A percentile compares a stretch with the other conserved stretches of the same genome.
phyloP scores from a whole-genome alignment of 352 stramenopile genomes.

The Pilasporangium apinafurcum region DNA sequence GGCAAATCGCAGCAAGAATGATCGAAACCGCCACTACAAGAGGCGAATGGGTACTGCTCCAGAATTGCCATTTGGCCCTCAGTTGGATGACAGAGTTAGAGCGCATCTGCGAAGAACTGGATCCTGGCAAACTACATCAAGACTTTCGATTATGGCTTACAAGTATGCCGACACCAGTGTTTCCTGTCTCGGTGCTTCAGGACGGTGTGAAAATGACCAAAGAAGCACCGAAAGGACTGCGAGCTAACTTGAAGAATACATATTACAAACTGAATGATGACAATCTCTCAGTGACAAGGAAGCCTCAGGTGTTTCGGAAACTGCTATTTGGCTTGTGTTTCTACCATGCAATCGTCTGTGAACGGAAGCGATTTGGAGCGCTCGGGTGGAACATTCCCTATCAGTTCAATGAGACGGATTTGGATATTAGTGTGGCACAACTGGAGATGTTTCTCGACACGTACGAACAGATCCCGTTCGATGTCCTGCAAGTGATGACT shows the following conservation, averaged over 20 bases:
- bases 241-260: constrained; percentile 91
- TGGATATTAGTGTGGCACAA: constrained; percentile 85
- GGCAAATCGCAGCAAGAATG: constrained; percentile 84
- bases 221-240: constrained; percentile 91
- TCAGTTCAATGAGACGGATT: constrained; percentile 96
- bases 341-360: constrained; percentile 89
- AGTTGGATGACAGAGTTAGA: constrained; percentile 95
- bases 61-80: constrained; percentile 94
- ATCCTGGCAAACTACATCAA: constrained; percentile 70
- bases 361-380: constrained; percentile 93
- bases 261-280: constrained; percentile 94
- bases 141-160: constrained; percentile 96
- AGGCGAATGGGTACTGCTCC: constrained; percentile 92
- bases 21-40: constrained; percentile 85
- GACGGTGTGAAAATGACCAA: constrained; percentile 97
- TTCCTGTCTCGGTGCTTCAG: constrained; percentile 92
- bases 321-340: constrained; percentile 92
- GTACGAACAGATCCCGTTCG: constrained; percentile 81
- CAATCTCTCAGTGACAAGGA: constrained; percentile 74
- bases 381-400: constrained; percentile 97
- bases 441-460: constrained; percentile 86
- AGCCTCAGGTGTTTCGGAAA: constrained; percentile 90
- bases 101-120: constrained; percentile 90
- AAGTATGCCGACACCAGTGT: constrained; percentile 73
- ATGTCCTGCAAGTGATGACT: constrained; percentile 90